Evolutionary conservation across 768 basidiomycete genomes (phyloP).

Genomic region (Piloderma croceum): DNA sequence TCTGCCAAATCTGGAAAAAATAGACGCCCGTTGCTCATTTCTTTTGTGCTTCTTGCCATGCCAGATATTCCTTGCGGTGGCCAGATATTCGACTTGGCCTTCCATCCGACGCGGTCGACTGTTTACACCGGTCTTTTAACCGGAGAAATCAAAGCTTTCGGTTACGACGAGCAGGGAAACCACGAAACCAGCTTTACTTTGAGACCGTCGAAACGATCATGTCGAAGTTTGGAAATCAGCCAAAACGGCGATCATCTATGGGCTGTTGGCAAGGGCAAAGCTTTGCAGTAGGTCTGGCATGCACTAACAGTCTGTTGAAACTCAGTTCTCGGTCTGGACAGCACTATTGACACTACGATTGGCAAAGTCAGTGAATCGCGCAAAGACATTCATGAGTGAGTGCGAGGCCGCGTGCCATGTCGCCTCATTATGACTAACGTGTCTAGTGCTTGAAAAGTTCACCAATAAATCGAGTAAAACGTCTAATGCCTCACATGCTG

Average conservation of each 20-base stretch:
- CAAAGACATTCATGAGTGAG: slow-evolving; percentile 65
- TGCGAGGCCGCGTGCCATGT: slow-evolving; percentile 12
- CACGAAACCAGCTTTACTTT: slow-evolving; percentile 53
- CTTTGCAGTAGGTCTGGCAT: slow-evolving; percentile 57
- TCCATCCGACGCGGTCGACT: slow-evolving; percentile 69
- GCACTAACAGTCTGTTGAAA: neutral
- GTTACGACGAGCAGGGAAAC: slow-evolving; percentile 67
- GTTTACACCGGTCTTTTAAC: slow-evolving; percentile 77
- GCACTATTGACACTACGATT: slow-evolving; percentile 63
- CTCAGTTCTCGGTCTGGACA: slow-evolving; percentile 25
- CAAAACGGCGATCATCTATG: slow-evolving; percentile 66
- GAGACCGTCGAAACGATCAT: slow-evolving; percentile 78
- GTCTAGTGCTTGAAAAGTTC: slow-evolving; percentile 49
- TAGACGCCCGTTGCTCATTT: no score
- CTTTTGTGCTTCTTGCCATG: slow-evolving; percentile 25
- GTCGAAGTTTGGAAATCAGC: slow-evolving; percentile 65
- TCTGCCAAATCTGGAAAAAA: no score
- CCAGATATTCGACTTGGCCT: slow-evolving; percentile 86
- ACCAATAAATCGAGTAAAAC: slow-evolving; percentile 81
- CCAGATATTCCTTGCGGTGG: slow-evolving; percentile 64
- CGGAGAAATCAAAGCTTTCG: slow-evolving; percentile 77
- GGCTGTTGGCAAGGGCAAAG: slow-evolving; percentile 77
- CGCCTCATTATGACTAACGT: slow-evolving; percentile 29
- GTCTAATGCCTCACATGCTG: slow-evolving; percentile 62
- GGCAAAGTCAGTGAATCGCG: slow-evolving; percentile 47